Evolutionary conservation across 495 filamentous ascomycete species (phyloP).

Genomic region (Neurospora sp.): DNA sequence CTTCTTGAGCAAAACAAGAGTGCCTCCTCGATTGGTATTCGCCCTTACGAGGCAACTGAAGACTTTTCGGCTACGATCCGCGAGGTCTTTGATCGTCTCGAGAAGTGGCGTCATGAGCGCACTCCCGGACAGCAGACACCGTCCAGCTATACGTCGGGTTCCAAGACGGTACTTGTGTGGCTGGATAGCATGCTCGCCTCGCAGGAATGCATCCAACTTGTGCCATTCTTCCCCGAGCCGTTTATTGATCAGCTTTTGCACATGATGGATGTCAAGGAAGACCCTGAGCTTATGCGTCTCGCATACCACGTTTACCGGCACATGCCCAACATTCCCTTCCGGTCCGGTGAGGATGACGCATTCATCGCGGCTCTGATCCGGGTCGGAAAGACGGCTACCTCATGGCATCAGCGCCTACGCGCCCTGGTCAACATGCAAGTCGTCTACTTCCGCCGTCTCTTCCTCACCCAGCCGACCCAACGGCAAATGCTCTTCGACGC

Average conservation of each 20-base stretch:
- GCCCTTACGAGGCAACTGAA: slow-evolving; percentile 65
- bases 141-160: slow-evolving; percentile 88
- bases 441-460: slow-evolving; percentile 94
- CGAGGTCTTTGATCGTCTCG: slow-evolving; percentile 70
- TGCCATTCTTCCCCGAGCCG: slow-evolving; percentile 80
- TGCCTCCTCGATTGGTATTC: slow-evolving; percentile 73
- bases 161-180: slow-evolving; percentile 94
- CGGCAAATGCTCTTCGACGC: slow-evolving; percentile 78
- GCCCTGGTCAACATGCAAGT: slow-evolving; percentile 99
- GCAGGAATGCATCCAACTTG: slow-evolving; percentile 84
- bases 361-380: slow-evolving; percentile 82
- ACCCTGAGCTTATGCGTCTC: slow-evolving; percentile 86
- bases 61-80: slow-evolving; percentile 65
- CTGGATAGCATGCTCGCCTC: slow-evolving; percentile 84
- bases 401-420: slow-evolving; percentile 97
- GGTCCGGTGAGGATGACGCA: slow-evolving; percentile 66
- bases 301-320: slow-evolving; percentile 98
- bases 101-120: slow-evolving; percentile 78
- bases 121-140: slow-evolving; percentile 84
- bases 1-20: slow-evolving; percentile 71
- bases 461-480: slow-evolving; percentile 70
- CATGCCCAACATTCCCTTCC: slow-evolving; percentile 90
- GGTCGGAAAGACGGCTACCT: slow-evolving; percentile 73
- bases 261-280: slow-evolving; percentile 99
- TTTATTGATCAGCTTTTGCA: slow-evolving; percentile 88